Percentiles rank a stretch among this genome's conserved stretches.
These are phyloP conservation scores for Lavandula angustifolia DNA, from an alignment of 257 asterid genomes.

Conservation along the genomic window DNA sequence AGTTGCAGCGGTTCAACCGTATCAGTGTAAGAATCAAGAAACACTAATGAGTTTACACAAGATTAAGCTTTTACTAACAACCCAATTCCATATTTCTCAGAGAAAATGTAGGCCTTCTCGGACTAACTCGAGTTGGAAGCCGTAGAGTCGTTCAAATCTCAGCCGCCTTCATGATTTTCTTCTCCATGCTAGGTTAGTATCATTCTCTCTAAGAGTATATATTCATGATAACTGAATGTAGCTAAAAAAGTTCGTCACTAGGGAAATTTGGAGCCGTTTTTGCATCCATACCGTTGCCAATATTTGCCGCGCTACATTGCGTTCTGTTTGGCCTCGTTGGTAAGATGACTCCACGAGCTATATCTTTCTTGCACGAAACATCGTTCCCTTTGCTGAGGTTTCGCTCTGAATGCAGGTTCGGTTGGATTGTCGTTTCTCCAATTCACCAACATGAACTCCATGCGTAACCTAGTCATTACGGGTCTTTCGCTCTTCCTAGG, in stretches of 20 bases:
- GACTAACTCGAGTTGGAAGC: conserved; percentile 96
- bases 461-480: conserved; percentile 84
- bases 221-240: background rate
- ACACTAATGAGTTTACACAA: background rate
- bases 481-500: conserved; percentile 92
- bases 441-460: conserved; percentile 90
- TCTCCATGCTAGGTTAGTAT: conserved; percentile 69
- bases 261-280: conserved; percentile 97
- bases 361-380: background rate
- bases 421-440: conserved; percentile 93
- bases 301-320: conserved; percentile 85
- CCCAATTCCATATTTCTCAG: conserved; percentile 44
- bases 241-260: conserved; percentile 25
- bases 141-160: conserved; percentile 91
- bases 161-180: conserved; percentile 87
- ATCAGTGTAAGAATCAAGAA: conserved; percentile 71
- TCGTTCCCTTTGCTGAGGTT: conserved; percentile 11
- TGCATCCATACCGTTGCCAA: conserved; percentile 87
- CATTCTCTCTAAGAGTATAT: background rate
- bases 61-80: conserved; percentile 12
- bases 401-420: conserved; percentile 58
- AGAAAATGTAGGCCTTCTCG: conserved; percentile 96
- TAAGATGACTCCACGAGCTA: conserved; percentile 35
- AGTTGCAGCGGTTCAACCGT: conserved; percentile 85
- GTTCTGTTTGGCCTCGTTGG: conserved; percentile 93